These are phyloP conservation scores for Kwoniella bestiolae DNA, from an alignment of 768 basidiomycete genomes.

Conservation along the genomic window DNA sequence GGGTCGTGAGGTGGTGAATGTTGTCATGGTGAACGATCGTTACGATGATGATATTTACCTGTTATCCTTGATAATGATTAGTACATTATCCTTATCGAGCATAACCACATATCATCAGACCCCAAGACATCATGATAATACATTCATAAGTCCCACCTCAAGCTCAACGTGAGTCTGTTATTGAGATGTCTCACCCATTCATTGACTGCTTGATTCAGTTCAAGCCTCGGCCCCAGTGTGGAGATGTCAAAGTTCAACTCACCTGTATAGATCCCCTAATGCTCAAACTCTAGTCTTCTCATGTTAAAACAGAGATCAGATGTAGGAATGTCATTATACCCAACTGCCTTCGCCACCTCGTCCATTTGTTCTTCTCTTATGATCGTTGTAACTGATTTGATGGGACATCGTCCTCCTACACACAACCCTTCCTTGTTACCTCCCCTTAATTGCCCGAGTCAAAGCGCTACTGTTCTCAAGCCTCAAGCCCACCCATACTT, in stretches of 20 bases:
- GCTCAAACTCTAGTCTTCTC: background rate
- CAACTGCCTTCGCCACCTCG: background rate
- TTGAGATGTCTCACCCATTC: background rate
- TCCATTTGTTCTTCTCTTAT: background rate
- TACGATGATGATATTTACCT: background rate
- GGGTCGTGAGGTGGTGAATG: conserved; percentile 18
- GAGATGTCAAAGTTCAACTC: background rate
- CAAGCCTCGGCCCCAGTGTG: background rate
- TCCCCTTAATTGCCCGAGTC: background rate
- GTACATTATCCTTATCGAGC: background rate
- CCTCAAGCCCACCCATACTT: background rate
- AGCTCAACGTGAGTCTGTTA: too few species aligned
- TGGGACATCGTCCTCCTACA: background rate
- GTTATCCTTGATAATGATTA: too few species aligned
- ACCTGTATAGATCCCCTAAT: background rate
- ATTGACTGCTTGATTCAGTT: background rate
- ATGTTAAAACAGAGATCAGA: too few species aligned
- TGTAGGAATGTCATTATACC: too few species aligned
- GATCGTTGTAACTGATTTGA: background rate
- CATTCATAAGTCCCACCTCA: background rate
- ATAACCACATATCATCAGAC: too few species aligned
- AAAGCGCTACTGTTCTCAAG: too few species aligned
- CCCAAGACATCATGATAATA: background rate
- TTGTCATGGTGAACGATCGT: conserved; percentile 6
- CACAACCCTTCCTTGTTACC: background rate